phyloP scores from a whole-genome alignment of 768 basidiomycete species.

The Lyophyllum semitale region DNA sequence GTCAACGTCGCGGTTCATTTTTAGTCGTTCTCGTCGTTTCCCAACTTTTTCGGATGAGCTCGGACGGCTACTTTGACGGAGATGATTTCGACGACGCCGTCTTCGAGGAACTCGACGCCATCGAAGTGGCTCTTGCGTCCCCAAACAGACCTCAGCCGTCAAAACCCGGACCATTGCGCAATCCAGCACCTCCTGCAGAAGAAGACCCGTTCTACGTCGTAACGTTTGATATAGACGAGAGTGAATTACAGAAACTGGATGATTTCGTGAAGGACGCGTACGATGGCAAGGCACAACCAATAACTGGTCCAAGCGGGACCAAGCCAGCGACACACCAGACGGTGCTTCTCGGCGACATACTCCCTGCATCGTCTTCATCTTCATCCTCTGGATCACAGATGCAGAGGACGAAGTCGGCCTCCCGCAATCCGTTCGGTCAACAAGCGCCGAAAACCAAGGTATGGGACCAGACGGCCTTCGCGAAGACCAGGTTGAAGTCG shows the following conservation, averaged over 20 bases:
- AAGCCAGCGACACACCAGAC: slow-evolving; percentile 54
- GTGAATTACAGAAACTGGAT: slow-evolving; percentile 56
- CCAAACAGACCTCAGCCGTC: slow-evolving; percentile 12
- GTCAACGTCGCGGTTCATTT: too few relatives aligned
- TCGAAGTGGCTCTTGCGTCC: slow-evolving; percentile 49
- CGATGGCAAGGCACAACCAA: slow-evolving; percentile 37
- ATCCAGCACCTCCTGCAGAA: slow-evolving; percentile 22
- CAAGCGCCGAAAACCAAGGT: slow-evolving; percentile 70
- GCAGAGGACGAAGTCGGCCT: slow-evolving; percentile 44
- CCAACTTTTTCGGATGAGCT: slow-evolving; percentile 56
- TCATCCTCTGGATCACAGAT: slow-evolving; percentile 32
- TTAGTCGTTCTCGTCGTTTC: too few relatives aligned
- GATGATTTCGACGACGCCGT: slow-evolving; percentile 62
- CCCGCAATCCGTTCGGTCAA: slow-evolving; percentile 49
- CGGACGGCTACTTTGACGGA: slow-evolving; percentile 74
- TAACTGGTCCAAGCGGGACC: slow-evolving; percentile 44
- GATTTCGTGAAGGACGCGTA: slow-evolving; percentile 51
- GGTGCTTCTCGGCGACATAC: slow-evolving; percentile 64
- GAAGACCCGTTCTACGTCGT: slow-evolving; percentile 54
- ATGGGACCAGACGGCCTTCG: slow-evolving; percentile 91
- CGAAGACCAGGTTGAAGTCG: slow-evolving; percentile 73
- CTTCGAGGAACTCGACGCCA: slow-evolving; percentile 63
- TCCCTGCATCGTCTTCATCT: slow-evolving; percentile 36
- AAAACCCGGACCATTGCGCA: slow-evolving; percentile 12
- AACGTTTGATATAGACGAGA: slow-evolving; percentile 59